Base-by-base conservation (phyloP, 352 stramenopile species). In the Globisporangium canariense region DNA sequence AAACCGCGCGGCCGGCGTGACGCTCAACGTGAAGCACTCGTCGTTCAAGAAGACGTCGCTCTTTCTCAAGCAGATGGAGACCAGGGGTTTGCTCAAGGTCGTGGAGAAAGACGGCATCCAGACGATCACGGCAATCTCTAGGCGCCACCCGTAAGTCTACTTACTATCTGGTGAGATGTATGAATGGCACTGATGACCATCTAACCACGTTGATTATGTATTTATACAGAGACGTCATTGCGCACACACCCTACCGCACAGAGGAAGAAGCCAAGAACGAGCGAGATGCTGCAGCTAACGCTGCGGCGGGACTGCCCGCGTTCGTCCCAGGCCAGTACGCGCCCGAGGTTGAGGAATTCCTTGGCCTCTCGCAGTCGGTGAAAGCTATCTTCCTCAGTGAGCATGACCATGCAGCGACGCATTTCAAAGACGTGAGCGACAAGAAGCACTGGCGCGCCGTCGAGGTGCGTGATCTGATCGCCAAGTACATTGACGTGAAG, bases 31-130 rank as follows among this genome's bases (percentile, higher is more conserved):
- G 43, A 94, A 96, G 63, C 79, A 87, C 25, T 84, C 72, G 30
- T 89, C 83, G 22, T 90, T 91, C 70, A 93, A 92, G 77, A 93
- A 96, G 64, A 64, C 89, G 4, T 96, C 85, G 0, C 67, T 73
- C 11, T 94, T 94, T 60, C 58, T 96, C 8, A 86, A 80, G 49
- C 60, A 66, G 22, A 94, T 96, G 87, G 71, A 67, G 32, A 51
- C 65, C 0, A 63, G 80, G n/a, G 83, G 79, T 36, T 57, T 94
- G 8, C 30, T 96, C 18, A 56, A 58, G 14, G 66, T 94, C 0
- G 67, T 52, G 45, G 87, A 96, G 40, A 88, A 90, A 22, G 74
- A 91, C 58, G 87, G 87, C 30, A 79, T 96, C 20, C 85, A 93
- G 73, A 90, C 80, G 7, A 89, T 96, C 67, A 91, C 78, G 5